phyloP scores from a whole-genome alignment of 495 filamentous ascomycete species.

The Aspergillus carlsbadensis region DNA sequence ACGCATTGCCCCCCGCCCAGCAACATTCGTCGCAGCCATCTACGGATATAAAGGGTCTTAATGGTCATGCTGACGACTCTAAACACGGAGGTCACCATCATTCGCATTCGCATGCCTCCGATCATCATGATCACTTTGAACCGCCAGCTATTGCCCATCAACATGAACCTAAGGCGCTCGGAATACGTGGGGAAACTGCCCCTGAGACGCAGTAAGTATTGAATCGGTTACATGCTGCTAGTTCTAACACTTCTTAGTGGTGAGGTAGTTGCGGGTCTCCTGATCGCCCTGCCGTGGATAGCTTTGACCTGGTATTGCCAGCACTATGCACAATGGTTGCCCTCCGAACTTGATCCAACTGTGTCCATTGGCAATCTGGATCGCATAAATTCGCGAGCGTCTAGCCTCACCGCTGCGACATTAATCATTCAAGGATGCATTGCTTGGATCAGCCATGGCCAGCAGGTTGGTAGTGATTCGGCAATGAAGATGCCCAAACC shows the following conservation, averaged over 20 bases:
- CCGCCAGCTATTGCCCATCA: slow-evolving; percentile 35
- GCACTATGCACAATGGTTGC: slow-evolving; percentile 25
- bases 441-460: slow-evolving; percentile 20
- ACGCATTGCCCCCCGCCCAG: slow-evolving; percentile 19
- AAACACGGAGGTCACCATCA: slow-evolving; percentile 29
- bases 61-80: slow-evolving; percentile 22
- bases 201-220: slow-evolving; percentile 15
- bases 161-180: slow-evolving; percentile 18
- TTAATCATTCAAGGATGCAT: slow-evolving; percentile 31
- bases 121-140: slow-evolving; percentile 24
- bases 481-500: slow-evolving; percentile 20
- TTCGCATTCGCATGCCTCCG: slow-evolving; percentile 25
- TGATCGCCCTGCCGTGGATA: slow-evolving; percentile 42
- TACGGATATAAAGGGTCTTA: slow-evolving; percentile 18
- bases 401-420: slow-evolving; percentile 19
- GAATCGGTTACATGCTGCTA: neutral
- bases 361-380: slow-evolving; percentile 10
- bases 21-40: slow-evolving; percentile 19
- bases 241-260: slow-evolving; percentile 27
- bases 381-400: slow-evolving; percentile 8
- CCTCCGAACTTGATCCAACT: slow-evolving; percentile 3
- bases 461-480: slow-evolving; percentile 9
- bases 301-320: slow-evolving; percentile 42
- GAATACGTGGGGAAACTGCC: neutral
- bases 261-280: slow-evolving; percentile 31